Conservation (phyloP, 441 rosid genomes). For the Raphanus hybrid region DNA sequence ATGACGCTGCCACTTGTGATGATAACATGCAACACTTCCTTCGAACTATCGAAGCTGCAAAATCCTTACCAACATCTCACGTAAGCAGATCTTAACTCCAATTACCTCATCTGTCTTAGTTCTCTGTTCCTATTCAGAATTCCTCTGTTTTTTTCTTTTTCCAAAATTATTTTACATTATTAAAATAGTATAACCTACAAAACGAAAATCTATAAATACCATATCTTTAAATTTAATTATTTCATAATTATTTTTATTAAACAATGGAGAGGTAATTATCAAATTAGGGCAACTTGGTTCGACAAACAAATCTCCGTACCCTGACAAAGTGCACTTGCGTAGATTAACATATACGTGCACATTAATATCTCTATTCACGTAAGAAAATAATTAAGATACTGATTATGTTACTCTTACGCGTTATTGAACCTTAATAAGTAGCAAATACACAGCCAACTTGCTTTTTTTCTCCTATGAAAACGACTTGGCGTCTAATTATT, state of each 20-base stretch:
- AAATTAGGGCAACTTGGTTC: slow-evolving; percentile 24
- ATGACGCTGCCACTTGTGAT: slow-evolving; percentile 63
- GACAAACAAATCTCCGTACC: slow-evolving; percentile 40
- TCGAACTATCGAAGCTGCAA: slow-evolving; percentile 55
- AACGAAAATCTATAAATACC: neutral
- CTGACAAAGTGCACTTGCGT: slow-evolving; percentile 29
- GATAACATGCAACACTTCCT: slow-evolving; percentile 62
- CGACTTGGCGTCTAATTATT: slow-evolving; percentile 6
- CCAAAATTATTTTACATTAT: neutral
- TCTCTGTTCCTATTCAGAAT: neutral
- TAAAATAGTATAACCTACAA: neutral
- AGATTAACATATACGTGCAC: neutral
- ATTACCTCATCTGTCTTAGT: neutral
- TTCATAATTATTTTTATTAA: neutral
- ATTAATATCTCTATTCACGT: neutral
- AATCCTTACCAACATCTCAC: slow-evolving; percentile 62
- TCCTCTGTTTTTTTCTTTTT: slow-evolving; percentile 14
- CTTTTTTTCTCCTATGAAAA: slow-evolving; percentile 18
- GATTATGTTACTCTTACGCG: slow-evolving; percentile 2
- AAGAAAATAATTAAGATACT: neutral
- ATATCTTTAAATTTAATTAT: neutral
- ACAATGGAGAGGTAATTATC: slow-evolving; percentile 4
- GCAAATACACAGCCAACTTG: slow-evolving; percentile 12
- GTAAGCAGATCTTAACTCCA: slow-evolving; percentile 49
- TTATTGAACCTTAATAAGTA: slow-evolving; percentile 2